A percentile compares a stretch with the other conserved stretches of the same genome.
phyloP scores from a whole-genome alignment of 1,139 yeast species.

The Suhomyces coccinellae region DNA sequence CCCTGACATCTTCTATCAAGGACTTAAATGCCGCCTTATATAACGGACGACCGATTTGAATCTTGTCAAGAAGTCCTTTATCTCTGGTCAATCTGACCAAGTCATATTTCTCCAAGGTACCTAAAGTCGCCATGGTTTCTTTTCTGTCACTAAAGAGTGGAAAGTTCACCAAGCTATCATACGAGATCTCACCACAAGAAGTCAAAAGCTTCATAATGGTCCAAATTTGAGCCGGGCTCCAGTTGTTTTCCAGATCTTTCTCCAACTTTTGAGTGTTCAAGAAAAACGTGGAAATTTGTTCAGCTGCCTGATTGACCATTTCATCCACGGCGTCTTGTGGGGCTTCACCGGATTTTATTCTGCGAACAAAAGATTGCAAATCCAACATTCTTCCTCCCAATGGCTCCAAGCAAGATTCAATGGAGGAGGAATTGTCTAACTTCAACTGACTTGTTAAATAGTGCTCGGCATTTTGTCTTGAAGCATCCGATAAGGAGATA shows the following conservation, averaged over 20 bases:
- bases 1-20: slow-evolving; percentile 56
- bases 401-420: slow-evolving; percentile 65
- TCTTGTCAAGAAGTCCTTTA: slow-evolving; percentile 68
- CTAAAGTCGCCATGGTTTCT: slow-evolving; percentile 49
- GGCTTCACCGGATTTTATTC: slow-evolving; percentile 82
- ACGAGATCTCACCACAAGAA: slow-evolving; percentile 43
- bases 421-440: slow-evolving; percentile 26
- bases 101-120: slow-evolving; percentile 78
- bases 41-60: slow-evolving; percentile 82
- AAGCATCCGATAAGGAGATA: slow-evolving; percentile 78
- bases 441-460: slow-evolving; percentile 66
- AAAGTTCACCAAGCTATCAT: slow-evolving; percentile 52
- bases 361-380: slow-evolving; percentile 83
- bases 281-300: slow-evolving; percentile 83
- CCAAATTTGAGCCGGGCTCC: slow-evolving; percentile 90
- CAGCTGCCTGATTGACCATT: slow-evolving; percentile 81
- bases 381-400: slow-evolving; percentile 96
- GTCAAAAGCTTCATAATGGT: slow-evolving; percentile 67
- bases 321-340: slow-evolving; percentile 76
- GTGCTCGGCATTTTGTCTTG: slow-evolving; percentile 63
- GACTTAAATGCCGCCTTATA: slow-evolving; percentile 76
- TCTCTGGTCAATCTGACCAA: slow-evolving; percentile 67
- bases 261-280: slow-evolving; percentile 42
- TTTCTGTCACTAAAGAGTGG: slow-evolving; percentile 68
- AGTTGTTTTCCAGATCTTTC: slow-evolving; percentile 38